These are phyloP conservation scores for Flaveria trinervia DNA, from an alignment of 129 eudicot genomes.

Conservation along the genomic window DNA sequence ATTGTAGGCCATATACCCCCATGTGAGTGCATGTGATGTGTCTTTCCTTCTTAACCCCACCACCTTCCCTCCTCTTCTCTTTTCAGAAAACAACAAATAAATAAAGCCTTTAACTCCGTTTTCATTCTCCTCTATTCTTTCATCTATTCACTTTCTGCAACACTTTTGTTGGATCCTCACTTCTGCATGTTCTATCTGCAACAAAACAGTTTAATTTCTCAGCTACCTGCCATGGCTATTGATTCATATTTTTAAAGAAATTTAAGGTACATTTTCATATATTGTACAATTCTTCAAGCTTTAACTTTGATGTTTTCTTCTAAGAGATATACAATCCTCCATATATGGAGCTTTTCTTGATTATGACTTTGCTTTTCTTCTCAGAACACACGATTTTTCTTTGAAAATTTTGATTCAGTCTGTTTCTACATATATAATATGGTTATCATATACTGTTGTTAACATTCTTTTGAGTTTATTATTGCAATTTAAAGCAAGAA, in stretches of 20 bases:
- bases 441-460: neutral
- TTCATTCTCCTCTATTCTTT: slow-evolving; percentile 25
- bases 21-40: slow-evolving; percentile 90
- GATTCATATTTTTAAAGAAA: neutral
- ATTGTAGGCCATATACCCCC: slow-evolving; percentile 59
- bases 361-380: neutral
- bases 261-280: slow-evolving; percentile 28
- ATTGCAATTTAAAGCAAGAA: slow-evolving; percentile 25
- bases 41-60: slow-evolving; percentile 66
- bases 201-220: neutral
- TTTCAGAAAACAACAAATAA: slow-evolving; percentile 46
- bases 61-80: slow-evolving; percentile 43
- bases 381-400: neutral
- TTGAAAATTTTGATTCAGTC: too few relatives aligned
- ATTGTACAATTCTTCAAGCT: neutral
- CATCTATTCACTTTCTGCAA: slow-evolving; percentile 16
- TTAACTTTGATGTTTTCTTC: neutral
- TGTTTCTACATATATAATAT: too few relatives aligned
- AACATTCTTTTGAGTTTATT: slow-evolving; percentile 3
- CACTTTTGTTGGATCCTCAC: slow-evolving; percentile 35
- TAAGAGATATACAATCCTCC: neutral
- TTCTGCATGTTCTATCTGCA: slow-evolving; percentile 26
- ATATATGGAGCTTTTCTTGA: neutral
- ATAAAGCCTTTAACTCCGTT: slow-evolving; percentile 42
- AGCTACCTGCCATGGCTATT: slow-evolving; percentile 7